These are phyloP conservation scores for Canavalia ensiformis DNA, from an alignment of 306 rosid genomes.

Conservation along the genomic window DNA sequence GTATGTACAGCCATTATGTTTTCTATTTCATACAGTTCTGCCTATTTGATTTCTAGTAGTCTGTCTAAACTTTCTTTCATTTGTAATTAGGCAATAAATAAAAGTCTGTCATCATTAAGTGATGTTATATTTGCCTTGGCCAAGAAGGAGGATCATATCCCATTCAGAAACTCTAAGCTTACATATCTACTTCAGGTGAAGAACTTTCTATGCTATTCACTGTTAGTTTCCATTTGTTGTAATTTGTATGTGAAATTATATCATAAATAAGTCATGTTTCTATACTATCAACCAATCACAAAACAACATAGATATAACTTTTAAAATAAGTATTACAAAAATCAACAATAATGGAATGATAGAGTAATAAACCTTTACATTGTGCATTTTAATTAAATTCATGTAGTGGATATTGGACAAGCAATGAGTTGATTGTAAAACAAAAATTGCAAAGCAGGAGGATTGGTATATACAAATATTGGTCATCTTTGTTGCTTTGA, in stretches of 20 bases:
- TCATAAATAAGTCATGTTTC: not conserved
- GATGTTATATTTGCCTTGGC: constrained; percentile 97
- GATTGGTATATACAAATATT: not conserved
- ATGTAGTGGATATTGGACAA: not conserved
- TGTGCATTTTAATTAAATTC: not conserved
- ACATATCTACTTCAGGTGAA: constrained; percentile 97
- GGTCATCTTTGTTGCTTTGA: not conserved
- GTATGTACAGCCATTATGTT: constrained; percentile 54
- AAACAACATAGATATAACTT: too few relatives aligned
- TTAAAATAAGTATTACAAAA: too few relatives aligned
- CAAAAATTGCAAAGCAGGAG: not conserved
- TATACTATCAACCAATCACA: too few relatives aligned
- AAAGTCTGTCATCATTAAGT: constrained; percentile 86
- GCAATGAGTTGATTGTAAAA: not conserved
- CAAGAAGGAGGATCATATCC: constrained; percentile 93
- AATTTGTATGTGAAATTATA: not conserved
- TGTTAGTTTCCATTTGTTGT: not conserved
- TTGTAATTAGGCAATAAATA: constrained; percentile 81
- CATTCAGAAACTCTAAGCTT: constrained; percentile 96
- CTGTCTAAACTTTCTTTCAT: constrained; percentile 33
- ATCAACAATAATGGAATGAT: too few relatives aligned
- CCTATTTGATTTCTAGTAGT: constrained; percentile 32
- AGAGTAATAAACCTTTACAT: too few relatives aligned
- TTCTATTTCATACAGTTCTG: constrained; percentile 19
- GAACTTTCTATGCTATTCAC: not conserved